Evolutionary conservation across 1,284 basidiomycete species (phyloP).

Genomic region (Phenoliferia sp.): DNA sequence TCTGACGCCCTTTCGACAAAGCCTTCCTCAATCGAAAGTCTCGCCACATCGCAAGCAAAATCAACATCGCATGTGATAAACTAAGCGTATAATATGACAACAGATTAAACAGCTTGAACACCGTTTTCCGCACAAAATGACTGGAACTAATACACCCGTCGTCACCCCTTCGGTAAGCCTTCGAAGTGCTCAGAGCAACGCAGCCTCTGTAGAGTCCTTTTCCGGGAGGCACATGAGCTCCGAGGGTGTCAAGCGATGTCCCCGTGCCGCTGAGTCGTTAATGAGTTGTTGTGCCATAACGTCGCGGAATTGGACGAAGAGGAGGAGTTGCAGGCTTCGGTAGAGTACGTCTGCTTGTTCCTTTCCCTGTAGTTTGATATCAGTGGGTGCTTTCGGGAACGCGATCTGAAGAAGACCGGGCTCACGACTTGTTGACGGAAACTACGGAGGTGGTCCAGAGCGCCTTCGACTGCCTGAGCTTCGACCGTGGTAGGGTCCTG

Average conservation of each 20-base stretch:
- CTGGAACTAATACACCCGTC: too few species aligned
- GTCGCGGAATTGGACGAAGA: neutral
- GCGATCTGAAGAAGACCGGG: neutral
- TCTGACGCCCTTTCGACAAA: too few species aligned
- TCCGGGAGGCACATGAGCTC: neutral
- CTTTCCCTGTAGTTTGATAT: neutral
- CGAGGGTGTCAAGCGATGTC: neutral
- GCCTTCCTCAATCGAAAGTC: too few species aligned
- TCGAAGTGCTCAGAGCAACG: too few species aligned
- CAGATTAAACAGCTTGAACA: too few species aligned
- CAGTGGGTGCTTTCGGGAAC: neutral
- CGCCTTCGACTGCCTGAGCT: neutral
- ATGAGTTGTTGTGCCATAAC: neutral
- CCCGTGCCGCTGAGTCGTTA: neutral
- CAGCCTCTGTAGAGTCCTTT: neutral
- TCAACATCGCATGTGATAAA: too few species aligned
- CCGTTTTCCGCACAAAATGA: too few species aligned
- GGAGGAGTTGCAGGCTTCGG: neutral
- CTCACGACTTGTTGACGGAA: neutral
- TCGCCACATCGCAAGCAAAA: too few species aligned
- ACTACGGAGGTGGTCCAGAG: neutral
- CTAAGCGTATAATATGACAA: too few species aligned
- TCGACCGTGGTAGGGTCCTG: neutral
- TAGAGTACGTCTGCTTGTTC: neutral
- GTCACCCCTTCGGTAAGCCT: too few species aligned